phyloP scores from a whole-genome alignment of 164 flowering plant species.

The Chimonanthus salicifolius region DNA sequence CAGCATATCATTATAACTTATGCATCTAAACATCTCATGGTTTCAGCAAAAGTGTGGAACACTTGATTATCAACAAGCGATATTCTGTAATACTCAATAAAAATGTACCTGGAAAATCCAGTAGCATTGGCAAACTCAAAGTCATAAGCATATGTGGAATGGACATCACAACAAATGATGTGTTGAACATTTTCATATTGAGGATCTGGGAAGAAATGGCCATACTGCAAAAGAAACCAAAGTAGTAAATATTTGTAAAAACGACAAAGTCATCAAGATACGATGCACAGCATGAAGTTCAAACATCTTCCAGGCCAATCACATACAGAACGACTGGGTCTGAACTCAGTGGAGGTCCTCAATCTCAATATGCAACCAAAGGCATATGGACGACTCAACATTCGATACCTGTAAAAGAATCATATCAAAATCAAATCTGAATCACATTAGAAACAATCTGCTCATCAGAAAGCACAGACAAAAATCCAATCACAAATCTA shows the following conservation, averaged over 20 bases:
- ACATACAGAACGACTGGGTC: slow-evolving; percentile 74
- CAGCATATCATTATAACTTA: too few species aligned
- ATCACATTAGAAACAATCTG: too few species aligned
- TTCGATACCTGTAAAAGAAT: slow-evolving; percentile 73
- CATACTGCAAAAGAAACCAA: slow-evolving; percentile 58
- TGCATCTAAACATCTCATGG: too few species aligned
- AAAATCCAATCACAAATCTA: too few species aligned
- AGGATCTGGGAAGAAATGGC: slow-evolving; percentile 98
- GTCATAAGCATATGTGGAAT: slow-evolving; percentile 96
- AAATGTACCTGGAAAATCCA: slow-evolving; percentile 78
- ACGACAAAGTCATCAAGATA: background rate
- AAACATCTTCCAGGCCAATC: background rate
- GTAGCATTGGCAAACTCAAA: slow-evolving; percentile 64
- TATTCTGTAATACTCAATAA: background rate
- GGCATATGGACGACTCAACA: slow-evolving; percentile 94
- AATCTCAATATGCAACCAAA: slow-evolving; percentile 84
- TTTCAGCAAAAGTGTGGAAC: too few species aligned
- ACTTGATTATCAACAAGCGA: too few species aligned
- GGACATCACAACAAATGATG: slow-evolving; percentile 94
- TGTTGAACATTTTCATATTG: slow-evolving; percentile 99
- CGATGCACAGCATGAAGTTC: slow-evolving; percentile 1
- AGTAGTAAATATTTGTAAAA: background rate
- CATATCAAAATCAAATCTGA: slow-evolving; percentile 2
- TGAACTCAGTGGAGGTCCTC: slow-evolving; percentile 91
- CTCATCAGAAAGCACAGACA: too few species aligned